Evolutionary conservation across 2,329 filamentous ascomycete genomes (phyloP).

Genomic region (Falciphora oryzae): DNA sequence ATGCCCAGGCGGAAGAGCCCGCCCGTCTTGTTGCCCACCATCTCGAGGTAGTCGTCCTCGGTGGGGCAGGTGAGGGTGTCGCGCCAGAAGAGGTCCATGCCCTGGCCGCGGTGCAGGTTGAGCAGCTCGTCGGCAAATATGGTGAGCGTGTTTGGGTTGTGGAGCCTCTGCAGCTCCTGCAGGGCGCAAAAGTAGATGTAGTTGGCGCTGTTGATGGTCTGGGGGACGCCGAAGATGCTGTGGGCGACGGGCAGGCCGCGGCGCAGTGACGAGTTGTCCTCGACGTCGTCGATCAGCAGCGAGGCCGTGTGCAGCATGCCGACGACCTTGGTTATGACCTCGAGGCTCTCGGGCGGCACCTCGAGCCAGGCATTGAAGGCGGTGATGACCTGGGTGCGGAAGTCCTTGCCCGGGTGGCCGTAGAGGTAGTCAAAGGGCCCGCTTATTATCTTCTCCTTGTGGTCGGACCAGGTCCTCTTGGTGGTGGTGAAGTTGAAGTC

Average conservation of each 20-base stretch:
- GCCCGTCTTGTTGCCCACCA: constrained; percentile 88
- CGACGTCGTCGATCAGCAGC: constrained; percentile 80
- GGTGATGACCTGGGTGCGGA: constrained; percentile 71
- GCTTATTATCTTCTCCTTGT: constrained; percentile 72
- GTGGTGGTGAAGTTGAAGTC: constrained; percentile 47
- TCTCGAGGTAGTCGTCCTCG: constrained; percentile 88
- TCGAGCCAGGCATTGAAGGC: constrained; percentile 78
- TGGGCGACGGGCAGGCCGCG: constrained; percentile 79
- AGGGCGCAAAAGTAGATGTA: constrained; percentile 82
- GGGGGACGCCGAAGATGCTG: constrained; percentile 75
- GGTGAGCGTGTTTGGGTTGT: constrained; percentile 57
- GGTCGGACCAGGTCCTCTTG: constrained; percentile 56
- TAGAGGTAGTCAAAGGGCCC: constrained; percentile 79
- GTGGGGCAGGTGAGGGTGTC: constrained; percentile 78
- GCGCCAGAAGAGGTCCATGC: constrained; percentile 88
- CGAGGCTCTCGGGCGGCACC: constrained; percentile 63
- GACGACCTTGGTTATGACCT: constrained; percentile 71
- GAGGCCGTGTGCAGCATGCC: constrained; percentile 84
- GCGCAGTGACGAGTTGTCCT: constrained; percentile 68
- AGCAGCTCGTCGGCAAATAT: constrained; percentile 79
- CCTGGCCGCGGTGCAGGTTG: constrained; percentile 80
- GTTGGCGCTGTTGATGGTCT: constrained; percentile 88
- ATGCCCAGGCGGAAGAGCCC: constrained; percentile 80
- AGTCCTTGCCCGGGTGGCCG: constrained; percentile 76
- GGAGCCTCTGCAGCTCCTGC: constrained; percentile 65